These are phyloP conservation scores for Iberis pinnata DNA, from an alignment of 345 rosid species.

Conservation along the genomic window DNA sequence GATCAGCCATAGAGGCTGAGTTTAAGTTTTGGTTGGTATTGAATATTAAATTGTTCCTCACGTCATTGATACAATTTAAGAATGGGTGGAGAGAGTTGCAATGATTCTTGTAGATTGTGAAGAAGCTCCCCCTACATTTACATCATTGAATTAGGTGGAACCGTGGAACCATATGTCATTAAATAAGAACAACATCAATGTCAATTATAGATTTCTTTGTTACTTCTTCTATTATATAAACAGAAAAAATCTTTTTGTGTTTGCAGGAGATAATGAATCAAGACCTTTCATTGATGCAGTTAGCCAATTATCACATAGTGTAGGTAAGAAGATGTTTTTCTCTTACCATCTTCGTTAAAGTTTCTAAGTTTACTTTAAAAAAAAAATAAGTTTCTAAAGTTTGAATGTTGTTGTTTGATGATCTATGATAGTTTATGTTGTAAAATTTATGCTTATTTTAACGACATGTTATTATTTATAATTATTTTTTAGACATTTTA, in stretches of 20 bases:
- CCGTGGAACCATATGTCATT: no score
- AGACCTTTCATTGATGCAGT: conserved; percentile 89
- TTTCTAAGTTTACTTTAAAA: no score
- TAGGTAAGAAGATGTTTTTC: conserved; percentile 42
- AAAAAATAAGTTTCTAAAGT: no score
- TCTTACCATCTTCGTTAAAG: conserved; percentile 3
- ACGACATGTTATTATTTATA: no score
- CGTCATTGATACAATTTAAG: conserved; percentile 86
- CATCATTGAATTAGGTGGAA: conserved; percentile 94
- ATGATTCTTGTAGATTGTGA: conserved; percentile 70
- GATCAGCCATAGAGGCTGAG: conserved; percentile 64
- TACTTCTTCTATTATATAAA: conserved; percentile 16
- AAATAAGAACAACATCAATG: background rate
- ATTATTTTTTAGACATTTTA: no score
- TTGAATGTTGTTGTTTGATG: no score
- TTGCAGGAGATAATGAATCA: conserved; percentile 91
- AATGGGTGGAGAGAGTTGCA: conserved; percentile 86
- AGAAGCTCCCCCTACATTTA: conserved; percentile 89
- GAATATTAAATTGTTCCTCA: conserved; percentile 77
- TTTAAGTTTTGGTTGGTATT: conserved; percentile 6
- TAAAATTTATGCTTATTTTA: no score
- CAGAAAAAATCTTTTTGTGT: conserved; percentile 1
- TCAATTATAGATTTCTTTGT: background rate
- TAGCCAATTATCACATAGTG: conserved; percentile 84
- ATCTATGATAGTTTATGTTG: no score